Base-by-base conservation (phyloP, 176 grass and related monocot species). In the Stipa capillata region DNA sequence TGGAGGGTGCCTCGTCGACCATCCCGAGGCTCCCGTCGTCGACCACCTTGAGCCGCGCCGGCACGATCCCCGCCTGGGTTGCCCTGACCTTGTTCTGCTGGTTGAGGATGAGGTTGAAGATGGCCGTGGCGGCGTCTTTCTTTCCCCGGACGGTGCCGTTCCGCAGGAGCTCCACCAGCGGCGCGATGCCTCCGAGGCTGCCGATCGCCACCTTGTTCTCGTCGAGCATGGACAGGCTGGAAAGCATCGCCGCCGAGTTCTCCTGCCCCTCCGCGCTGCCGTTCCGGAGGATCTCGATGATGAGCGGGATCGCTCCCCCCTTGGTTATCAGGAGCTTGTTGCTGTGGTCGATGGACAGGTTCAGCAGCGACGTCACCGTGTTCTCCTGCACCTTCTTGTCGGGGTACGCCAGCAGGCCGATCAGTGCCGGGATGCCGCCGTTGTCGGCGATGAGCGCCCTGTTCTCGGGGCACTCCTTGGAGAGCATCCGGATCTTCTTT, bases 61-160 rank as follows among this genome's bases (percentile, higher is more conserved):
- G 10, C 1, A 90, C 67, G 50, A 94, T 41, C 10, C 88, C 85
- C 0, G 85, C 88, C 6, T 90, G 79, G 0, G 89, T 83, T 2
- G 88, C 88, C 49, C 79, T 76, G 1, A 27, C 68, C 81, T 88
- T 94, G 83, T 90, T 94, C 72, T 83, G 89, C 32, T 65, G 70
- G 63, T 62, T 86, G 15, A 90, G 51, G 6, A 94, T 54, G 54
- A 94, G 77, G 74, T 90, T 94, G 62, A 94, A 94, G 79, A 94
- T 84, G 11, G 91, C 85, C 47, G 91, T 94, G 56, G 85, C 85
- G 28, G 91, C 91, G 84, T 94, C 91, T 50, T 94, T 90, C 82
- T 94, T 94, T 1, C 91, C 91, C 55, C 88, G 31, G 3, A 66
- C 81, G 18, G 79, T 94, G 48, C 85, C 88, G 14, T 79, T 88